Base-by-base conservation (phyloP, 129 eudicot genomes). In the Chrysanthemum seticuspe region DNA sequence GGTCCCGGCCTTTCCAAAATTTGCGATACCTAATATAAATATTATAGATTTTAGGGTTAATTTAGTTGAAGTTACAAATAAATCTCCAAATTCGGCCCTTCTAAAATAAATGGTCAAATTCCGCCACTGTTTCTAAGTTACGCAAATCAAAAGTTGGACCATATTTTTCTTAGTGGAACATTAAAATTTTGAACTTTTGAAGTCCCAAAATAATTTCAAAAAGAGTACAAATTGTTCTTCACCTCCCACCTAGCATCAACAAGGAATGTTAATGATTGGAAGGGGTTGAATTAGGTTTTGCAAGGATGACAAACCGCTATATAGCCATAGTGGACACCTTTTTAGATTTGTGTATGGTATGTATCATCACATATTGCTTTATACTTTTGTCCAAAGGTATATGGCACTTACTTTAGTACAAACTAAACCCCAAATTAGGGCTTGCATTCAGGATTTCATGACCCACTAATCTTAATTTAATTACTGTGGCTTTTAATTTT, bases 371-470 rank as follows among this genome's bases (percentile, higher is more conserved):
- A 55, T 53, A 31, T 14, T 51, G 73, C 56, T 70, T 54, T 55
- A 54, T 15, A 56, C 12, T 10, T 55, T 55, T 54, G 13, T 2
- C 19, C 6, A 34, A 55, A 70, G 10, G 13, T 40, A 6, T 40
- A 40, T 57, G 67, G 0, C 58, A 47, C 21, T 25, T 59, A 36
- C 67, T 56, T 66, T 11, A 44, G 60, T 55, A 67, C 68, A 76
- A 76, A 67, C 6, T 57, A 15, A 76, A 67, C 68, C 80, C 68
- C 5, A 63, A 47, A 44, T 76, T n/a, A 5, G 68, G 74, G 80
- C 67, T 67, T 76, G 36, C 18, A 44, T 67, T 76, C 11, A n/a
- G 73, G 68, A 40, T 57, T 67, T 59, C 60, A 3, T 76, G 61
- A 58, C 31, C 74, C 68, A 67, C 80, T 36, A 31, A 9, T 14